A percentile compares a stretch with the other conserved stretches of the same genome.
Evolutionary conservation across 1,284 basidiomycete species (phyloP).

Genomic region (Puccinia novopanici): DNA sequence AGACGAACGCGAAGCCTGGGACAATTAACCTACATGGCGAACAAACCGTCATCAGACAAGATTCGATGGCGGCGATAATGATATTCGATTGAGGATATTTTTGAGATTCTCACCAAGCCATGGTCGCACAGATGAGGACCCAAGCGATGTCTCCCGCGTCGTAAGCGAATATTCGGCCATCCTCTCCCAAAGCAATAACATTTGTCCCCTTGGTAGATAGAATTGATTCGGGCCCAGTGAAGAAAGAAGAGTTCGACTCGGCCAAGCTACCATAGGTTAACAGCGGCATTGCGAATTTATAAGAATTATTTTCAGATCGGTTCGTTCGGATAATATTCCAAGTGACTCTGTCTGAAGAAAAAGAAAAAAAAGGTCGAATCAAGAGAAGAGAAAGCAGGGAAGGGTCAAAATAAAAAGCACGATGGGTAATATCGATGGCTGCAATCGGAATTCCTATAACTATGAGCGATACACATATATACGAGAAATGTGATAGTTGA

Average conservation of each 20-base stretch:
- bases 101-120: constrained; percentile 65
- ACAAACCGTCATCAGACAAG: neutral
- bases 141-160: constrained; percentile 58
- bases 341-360: neutral
- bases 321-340: neutral
- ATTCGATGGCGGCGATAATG: neutral
- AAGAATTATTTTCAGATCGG: neutral
- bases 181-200: constrained; percentile 35
- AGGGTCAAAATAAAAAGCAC: neutral
- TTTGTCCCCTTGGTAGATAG: constrained; percentile 53
- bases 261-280: constrained; percentile 34
- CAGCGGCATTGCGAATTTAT: constrained; percentile 11
- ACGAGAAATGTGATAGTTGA: neutral
- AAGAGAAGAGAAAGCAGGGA: neutral
- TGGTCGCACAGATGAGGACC: constrained; percentile 72
- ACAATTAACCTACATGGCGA: constrained; percentile 23
- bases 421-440: neutral
- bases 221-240: constrained; percentile 11
- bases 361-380: neutral
- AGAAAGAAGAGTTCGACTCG: constrained; percentile 20
- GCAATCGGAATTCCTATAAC: neutral
- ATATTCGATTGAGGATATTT: no score
- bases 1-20: constrained; percentile 67
- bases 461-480: neutral
- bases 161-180: constrained; percentile 53